Conservation (phyloP, 2,329 filamentous ascomycete genomes). For the Diaporthe sp. region DNA sequence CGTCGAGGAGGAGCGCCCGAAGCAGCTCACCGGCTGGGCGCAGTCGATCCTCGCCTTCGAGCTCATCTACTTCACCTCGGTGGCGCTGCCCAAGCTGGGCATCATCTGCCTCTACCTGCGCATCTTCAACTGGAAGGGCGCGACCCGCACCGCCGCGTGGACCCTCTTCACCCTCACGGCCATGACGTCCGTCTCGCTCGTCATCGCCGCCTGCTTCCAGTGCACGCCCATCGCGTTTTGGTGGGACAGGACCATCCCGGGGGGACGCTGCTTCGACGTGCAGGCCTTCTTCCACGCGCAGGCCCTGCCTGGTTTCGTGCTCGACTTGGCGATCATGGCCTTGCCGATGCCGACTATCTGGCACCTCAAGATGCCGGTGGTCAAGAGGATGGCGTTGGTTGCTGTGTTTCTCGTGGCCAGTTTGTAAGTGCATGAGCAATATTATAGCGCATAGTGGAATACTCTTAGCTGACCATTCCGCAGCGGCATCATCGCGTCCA, state of each 20-base stretch:
- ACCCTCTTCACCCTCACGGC: conserved; percentile 44
- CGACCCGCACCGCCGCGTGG: conserved; percentile 43
- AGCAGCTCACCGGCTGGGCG: conserved; percentile 44
- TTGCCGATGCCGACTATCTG: conserved; percentile 48
- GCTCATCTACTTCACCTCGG: conserved; percentile 48
- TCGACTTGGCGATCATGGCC: conserved; percentile 47
- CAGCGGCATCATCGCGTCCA: conserved; percentile 46
- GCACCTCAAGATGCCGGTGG: conserved; percentile 45
- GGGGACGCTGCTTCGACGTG: conserved; percentile 53
- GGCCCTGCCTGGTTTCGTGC: conserved; percentile 45
- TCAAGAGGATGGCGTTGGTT: conserved; percentile 47
- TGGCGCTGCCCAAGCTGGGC: conserved; percentile 49
- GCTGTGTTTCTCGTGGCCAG: conserved; percentile 48
- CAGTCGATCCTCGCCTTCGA: conserved; percentile 48
- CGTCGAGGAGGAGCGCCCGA: conserved; percentile 42
- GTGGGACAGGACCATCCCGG: conserved; percentile 59
- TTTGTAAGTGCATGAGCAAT: conserved; percentile 43
- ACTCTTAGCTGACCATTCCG: neutral
- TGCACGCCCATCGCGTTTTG: conserved; percentile 58
- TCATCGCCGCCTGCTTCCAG: conserved; percentile 47
- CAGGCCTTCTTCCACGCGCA: conserved; percentile 48
- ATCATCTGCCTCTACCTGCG: conserved; percentile 51
- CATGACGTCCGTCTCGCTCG: conserved; percentile 45
- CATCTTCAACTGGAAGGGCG: conserved; percentile 48
- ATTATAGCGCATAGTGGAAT: neutral